Percentiles rank a stretch among this genome's conserved stretches.
Conservation (phyloP, 2,329 filamentous ascomycete genomes). For the Aureobasidium sp. region DNA sequence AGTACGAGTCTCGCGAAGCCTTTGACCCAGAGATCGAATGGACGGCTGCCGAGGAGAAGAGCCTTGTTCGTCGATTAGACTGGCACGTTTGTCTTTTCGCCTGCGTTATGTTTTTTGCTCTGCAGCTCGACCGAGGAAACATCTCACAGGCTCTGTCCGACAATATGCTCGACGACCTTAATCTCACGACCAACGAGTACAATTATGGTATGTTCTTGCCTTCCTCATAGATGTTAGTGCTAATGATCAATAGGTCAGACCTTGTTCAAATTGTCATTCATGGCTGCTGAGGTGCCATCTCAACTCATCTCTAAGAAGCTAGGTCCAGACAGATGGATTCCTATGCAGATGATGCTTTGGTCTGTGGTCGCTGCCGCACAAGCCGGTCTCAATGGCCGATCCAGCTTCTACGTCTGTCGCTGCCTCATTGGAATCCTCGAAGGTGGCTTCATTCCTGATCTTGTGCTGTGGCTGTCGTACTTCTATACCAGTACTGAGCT, state of each 20-base stretch:
- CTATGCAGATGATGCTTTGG: conserved; percentile 30
- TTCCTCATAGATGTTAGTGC: conserved; percentile 19
- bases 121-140: conserved; percentile 21
- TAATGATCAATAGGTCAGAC: not conserved
- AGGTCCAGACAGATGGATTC: conserved; percentile 39
- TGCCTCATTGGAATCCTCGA: not conserved
- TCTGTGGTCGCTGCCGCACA: conserved; percentile 31
- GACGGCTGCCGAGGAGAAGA: conserved; percentile 49
- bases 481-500: conserved; percentile 39
- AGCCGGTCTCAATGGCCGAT: conserved; percentile 27
- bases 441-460: conserved; percentile 13
- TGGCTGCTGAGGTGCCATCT: conserved; percentile 23
- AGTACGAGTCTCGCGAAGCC: conserved; percentile 52
- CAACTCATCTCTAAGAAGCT: conserved; percentile 43
- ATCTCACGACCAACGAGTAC: conserved; percentile 16
- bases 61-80: conserved; percentile 41
- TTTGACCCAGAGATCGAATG: conserved; percentile 51
- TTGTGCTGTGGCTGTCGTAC: conserved; percentile 33
- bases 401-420: conserved; percentile 21
- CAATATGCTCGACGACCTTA: conserved; percentile 19
- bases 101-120: conserved; percentile 1
- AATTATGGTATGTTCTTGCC: conserved; percentile 33
- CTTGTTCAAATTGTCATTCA: conserved; percentile 26
- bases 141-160: conserved; percentile 20
- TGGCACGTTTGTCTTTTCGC: not conserved